These are phyloP conservation scores for grape (Vitis vinifera) DNA, from an alignment of 164 flowering plant species.

Conservation along the genomic window ASM3070453v1 NC_081818.1:26609501-26610000, in stretches of 20 bases:
- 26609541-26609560: slow-evolving; percentile 12
- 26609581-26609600: slow-evolving; percentile 10
- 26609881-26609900: too few relatives aligned
- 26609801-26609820: too few relatives aligned
- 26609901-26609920: not conserved
- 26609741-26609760: slow-evolving; percentile 6
- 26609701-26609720: slow-evolving; percentile 3
- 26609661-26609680: slow-evolving; percentile 8
- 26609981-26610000: not conserved
- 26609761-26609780: slow-evolving; percentile 8
- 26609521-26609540: not conserved
- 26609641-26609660: slow-evolving; percentile 7
- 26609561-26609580: slow-evolving; percentile 8
- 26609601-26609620: slow-evolving; percentile 13
- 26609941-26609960: not conserved
- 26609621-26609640: slow-evolving; percentile 7
- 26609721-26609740: slow-evolving; percentile 11
- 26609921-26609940: slow-evolving; percentile 6
- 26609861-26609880: too few relatives aligned
- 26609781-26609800: too few relatives aligned
- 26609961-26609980: not conserved
- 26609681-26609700: slow-evolving; percentile 12
- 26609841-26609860: too few relatives aligned
- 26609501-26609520: slow-evolving; percentile 6
- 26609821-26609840: too few relatives aligned